These are phyloP conservation scores for Micractinium sp. DNA, from an alignment of 139 green algal species.

Conservation along the genomic window DNA sequence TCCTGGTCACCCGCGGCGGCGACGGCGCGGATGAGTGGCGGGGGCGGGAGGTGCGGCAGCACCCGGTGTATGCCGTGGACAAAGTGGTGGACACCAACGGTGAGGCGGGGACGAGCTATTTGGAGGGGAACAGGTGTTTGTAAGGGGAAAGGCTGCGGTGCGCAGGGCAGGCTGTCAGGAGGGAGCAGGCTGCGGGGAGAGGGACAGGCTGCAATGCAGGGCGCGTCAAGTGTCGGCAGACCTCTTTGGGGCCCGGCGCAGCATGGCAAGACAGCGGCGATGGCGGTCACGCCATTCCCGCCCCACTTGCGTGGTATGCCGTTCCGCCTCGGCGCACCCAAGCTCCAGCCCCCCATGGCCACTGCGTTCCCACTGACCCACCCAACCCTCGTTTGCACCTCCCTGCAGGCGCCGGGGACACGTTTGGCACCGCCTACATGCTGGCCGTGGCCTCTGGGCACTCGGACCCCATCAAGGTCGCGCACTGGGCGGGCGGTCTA, in stretches of 20 bases:
- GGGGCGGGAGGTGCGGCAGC: neutral
- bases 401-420: slow-evolving; percentile 1
- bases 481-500: slow-evolving; percentile 63
- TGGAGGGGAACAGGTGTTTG: neutral
- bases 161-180: no score
- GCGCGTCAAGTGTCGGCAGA: no score
- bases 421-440: neutral
- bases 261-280: no score
- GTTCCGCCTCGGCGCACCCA: neutral
- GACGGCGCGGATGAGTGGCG: slow-evolving; percentile 60
- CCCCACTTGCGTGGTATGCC: neutral
- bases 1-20: slow-evolving; percentile 73
- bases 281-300: no score
- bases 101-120: slow-evolving; percentile 65
- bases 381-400: neutral
- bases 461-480: slow-evolving; percentile 43
- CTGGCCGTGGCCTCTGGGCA: slow-evolving; percentile 55
- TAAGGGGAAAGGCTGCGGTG: no score
- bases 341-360: no score
- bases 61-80: slow-evolving; percentile 22
- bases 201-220: no score
- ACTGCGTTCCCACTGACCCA: no score
- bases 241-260: no score
- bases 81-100: slow-evolving; percentile 82
- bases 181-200: no score